phyloP scores from a whole-genome alignment of 495 filamentous ascomycete species.

The Xylaria castorea region DNA sequence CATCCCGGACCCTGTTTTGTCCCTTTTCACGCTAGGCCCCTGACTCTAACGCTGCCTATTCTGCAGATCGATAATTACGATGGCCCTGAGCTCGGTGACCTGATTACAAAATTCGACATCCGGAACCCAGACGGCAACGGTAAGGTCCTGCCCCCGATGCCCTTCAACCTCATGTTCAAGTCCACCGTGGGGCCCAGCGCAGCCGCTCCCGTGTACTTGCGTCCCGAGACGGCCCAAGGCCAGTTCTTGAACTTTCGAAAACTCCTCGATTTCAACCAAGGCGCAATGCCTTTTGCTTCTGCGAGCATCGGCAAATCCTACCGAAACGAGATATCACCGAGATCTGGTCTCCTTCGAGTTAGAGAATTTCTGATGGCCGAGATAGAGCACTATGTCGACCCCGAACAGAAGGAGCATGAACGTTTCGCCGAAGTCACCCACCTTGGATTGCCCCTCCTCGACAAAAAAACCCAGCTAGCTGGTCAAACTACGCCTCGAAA shows the following conservation, averaged over 20 bases:
- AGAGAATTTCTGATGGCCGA: constrained; percentile 79
- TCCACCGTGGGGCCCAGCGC: constrained; percentile 72
- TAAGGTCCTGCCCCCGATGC: constrained; percentile 65
- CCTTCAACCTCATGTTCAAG: constrained; percentile 81
- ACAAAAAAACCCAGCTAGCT: constrained; percentile 74
- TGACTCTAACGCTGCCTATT: constrained; percentile 2
- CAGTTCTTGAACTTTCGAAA: constrained; percentile 74
- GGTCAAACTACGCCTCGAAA: constrained; percentile 67
- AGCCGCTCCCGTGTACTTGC: constrained; percentile 67
- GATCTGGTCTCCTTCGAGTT: constrained; percentile 70
- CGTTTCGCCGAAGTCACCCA: constrained; percentile 69
- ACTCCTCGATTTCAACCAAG: constrained; percentile 74
- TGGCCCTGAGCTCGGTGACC: constrained; percentile 64
- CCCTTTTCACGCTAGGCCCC: neutral
- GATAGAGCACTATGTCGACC: constrained; percentile 77
- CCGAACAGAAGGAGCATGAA: constrained; percentile 71
- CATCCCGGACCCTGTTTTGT: neutral
- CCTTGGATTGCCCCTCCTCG: constrained; percentile 68
- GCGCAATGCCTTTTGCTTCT: constrained; percentile 73
- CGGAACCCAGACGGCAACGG: constrained; percentile 67
- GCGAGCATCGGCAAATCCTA: constrained; percentile 80
- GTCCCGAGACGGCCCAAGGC: constrained; percentile 73
- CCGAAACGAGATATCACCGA: constrained; percentile 76
- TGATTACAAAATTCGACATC: constrained; percentile 71
- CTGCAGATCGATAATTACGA: constrained; percentile 69